A percentile compares a stretch with the other conserved stretches of the same genome.
Conservation (phyloP, 1,284 basidiomycete species). For the Sanguinoderma infundibulare region DNA sequence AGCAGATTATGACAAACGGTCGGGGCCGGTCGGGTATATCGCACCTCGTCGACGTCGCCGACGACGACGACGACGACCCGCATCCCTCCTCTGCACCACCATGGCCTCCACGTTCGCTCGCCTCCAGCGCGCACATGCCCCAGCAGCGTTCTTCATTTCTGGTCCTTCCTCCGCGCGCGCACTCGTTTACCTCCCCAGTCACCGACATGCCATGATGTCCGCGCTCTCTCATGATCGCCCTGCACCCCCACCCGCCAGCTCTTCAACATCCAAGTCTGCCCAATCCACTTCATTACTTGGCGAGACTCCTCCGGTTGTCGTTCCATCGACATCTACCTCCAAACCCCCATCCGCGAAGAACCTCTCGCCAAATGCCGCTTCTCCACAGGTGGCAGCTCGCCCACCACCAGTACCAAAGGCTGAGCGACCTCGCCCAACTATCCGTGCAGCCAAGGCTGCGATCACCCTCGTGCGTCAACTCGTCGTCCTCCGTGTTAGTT, state of each 20-base stretch:
- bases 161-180: slow-evolving; percentile 14
- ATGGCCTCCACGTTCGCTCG: slow-evolving; percentile 28
- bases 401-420: slow-evolving; percentile 70
- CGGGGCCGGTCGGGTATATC: slow-evolving; percentile 12
- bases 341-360: slow-evolving; percentile 38
- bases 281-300: slow-evolving; percentile 40
- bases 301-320: slow-evolving; percentile 55
- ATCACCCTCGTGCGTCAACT: slow-evolving; percentile 72
- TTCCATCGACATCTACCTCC: slow-evolving; percentile 32
- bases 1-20: slow-evolving; percentile 10
- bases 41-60: background rate
- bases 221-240: slow-evolving; percentile 41
- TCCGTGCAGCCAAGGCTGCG: slow-evolving; percentile 83
- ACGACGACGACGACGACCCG: slow-evolving; percentile 16
- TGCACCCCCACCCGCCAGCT: slow-evolving; percentile 22
- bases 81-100: background rate
- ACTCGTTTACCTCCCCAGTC: slow-evolving; percentile 33
- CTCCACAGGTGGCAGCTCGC: slow-evolving; percentile 71
- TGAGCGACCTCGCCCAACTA: slow-evolving; percentile 64
- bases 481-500: background rate
- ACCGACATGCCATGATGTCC: slow-evolving; percentile 65
- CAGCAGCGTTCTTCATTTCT: slow-evolving; percentile 14
- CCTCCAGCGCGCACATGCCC: slow-evolving; percentile 22
- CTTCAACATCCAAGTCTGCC: slow-evolving; percentile 28
- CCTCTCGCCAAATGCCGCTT: slow-evolving; percentile 61